Conservation (phyloP, 441 rosid genomes). For the Euphorbia schlechtendalii region DNA sequence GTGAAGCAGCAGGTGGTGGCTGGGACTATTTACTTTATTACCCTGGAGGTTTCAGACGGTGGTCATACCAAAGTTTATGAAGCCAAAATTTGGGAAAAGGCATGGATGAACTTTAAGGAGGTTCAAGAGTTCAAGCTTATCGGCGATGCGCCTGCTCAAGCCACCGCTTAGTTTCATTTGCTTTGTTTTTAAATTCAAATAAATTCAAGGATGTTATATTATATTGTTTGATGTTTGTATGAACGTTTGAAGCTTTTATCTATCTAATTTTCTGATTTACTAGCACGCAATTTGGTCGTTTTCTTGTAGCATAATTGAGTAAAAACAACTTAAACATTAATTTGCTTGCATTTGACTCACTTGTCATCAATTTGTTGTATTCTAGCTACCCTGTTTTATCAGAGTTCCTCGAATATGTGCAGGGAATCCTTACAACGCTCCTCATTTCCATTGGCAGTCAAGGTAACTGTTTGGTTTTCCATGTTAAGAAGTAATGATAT, state of each 20-base stretch:
- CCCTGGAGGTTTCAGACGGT: slow-evolving; percentile 61
- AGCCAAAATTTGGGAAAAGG: slow-evolving; percentile 82
- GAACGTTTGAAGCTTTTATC: background rate
- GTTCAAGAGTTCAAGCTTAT: slow-evolving; percentile 60
- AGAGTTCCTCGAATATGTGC: slow-evolving; percentile 20
- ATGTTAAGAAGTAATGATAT: slow-evolving; percentile 2
- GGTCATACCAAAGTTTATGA: slow-evolving; percentile 50
- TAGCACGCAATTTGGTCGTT: background rate
- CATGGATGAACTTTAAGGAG: slow-evolving; percentile 69
- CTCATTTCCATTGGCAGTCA: slow-evolving; percentile 59
- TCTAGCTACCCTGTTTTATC: background rate
- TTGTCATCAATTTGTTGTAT: background rate
- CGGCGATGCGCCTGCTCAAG: slow-evolving; percentile 30
- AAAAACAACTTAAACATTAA: background rate
- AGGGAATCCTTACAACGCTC: slow-evolving; percentile 75
- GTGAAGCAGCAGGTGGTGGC: slow-evolving; percentile 69
- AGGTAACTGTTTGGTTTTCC: slow-evolving; percentile 38
- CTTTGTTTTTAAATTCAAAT: background rate
- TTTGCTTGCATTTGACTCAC: background rate
- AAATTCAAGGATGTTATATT: background rate
- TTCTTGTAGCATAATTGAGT: background rate
- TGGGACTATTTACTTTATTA: slow-evolving; percentile 55
- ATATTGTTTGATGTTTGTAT: background rate
- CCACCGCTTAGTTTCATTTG: slow-evolving; percentile 14
- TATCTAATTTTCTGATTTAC: too few relatives aligned